phyloP scores from a whole-genome alignment of 805 yeast species.

The Vanderwaltozyma polyspora region DNA sequence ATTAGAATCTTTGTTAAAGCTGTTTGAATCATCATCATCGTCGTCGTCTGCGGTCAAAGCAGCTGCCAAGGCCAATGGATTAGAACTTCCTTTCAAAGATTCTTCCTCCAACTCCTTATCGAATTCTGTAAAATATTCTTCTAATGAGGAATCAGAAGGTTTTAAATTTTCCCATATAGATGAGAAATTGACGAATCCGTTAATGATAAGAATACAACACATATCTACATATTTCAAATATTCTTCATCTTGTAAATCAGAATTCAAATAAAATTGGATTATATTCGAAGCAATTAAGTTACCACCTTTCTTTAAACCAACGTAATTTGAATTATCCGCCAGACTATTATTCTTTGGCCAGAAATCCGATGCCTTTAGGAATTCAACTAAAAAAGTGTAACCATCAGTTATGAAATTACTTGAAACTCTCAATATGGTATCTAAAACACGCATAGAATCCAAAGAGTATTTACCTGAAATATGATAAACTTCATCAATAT shows the following conservation, averaged over 20 bases:
- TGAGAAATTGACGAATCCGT: slow-evolving; percentile 54
- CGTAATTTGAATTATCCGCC: slow-evolving; percentile 27
- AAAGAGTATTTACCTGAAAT: slow-evolving; percentile 65
- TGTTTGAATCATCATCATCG: slow-evolving; percentile 10
- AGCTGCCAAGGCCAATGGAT: slow-evolving; percentile 80
- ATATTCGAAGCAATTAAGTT: slow-evolving; percentile 43
- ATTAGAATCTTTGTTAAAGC: slow-evolving; percentile 1
- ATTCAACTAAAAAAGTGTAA: slow-evolving; percentile 35
- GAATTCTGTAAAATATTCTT: slow-evolving; percentile 33
- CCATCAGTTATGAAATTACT: slow-evolving; percentile 34
- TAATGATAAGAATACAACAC: slow-evolving; percentile 51
- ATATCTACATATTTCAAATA: slow-evolving; percentile 29
- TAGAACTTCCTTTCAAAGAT: slow-evolving; percentile 51
- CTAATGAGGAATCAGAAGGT: slow-evolving; percentile 42
- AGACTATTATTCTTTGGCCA: slow-evolving; percentile 44
- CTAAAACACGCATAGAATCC: slow-evolving; percentile 62
- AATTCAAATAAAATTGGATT: slow-evolving; percentile 34
- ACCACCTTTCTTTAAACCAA: slow-evolving; percentile 38
- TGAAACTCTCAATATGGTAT: slow-evolving; percentile 46
- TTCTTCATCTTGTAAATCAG: slow-evolving; percentile 2
- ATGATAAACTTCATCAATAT: slow-evolving; percentile 38
- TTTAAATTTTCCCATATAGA: slow-evolving; percentile 44
- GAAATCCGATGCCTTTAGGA: slow-evolving; percentile 49
- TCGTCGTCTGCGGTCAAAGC: slow-evolving; percentile 64
- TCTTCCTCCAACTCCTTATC: slow-evolving; percentile 41